These are phyloP conservation scores for Candida nonsorbophila DNA, from an alignment of 805 yeast species.

Conservation along the genomic window DNA sequence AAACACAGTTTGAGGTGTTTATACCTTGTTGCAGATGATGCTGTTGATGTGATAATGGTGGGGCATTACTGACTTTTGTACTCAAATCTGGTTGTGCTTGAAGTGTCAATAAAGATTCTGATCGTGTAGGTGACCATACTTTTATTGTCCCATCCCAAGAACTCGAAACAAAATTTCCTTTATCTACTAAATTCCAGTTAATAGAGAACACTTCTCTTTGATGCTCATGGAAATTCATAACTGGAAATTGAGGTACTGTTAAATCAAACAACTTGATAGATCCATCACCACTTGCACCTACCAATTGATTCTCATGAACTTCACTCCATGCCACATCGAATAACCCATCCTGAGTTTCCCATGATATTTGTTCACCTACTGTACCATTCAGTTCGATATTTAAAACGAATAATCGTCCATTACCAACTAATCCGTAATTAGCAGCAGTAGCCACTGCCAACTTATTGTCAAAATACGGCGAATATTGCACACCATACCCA, in stretches of 20 bases:
- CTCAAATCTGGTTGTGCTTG: conserved; percentile 14
- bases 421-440: conserved; percentile 91
- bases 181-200: conserved; percentile 69
- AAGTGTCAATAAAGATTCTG: conserved; percentile 53
- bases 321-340: conserved; percentile 91
- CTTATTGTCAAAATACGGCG: conserved; percentile 87
- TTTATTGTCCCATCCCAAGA: conserved; percentile 93
- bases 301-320: conserved; percentile 77
- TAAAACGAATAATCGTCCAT: conserved; percentile 73
- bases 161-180: conserved; percentile 63
- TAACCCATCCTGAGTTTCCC: conserved; percentile 91
- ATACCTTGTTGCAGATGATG: conserved; percentile 24
- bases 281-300: conserved; percentile 88
- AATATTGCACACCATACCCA: conserved; percentile 84
- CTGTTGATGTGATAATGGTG: conserved; percentile 32
- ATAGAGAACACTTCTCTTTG: conserved; percentile 67
- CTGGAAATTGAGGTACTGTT: conserved; percentile 61
- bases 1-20: conserved; percentile 56
- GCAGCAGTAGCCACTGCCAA: conserved; percentile 88
- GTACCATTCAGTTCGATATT: conserved; percentile 63
- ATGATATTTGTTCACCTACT: conserved; percentile 49
- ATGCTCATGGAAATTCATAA: conserved; percentile 75
- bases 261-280: conserved; percentile 76
- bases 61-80: not conserved
- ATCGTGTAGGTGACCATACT: conserved; percentile 66